Conservation (phyloP, 2,329 filamentous ascomycete species). For the Fusarium sp. region DNA sequence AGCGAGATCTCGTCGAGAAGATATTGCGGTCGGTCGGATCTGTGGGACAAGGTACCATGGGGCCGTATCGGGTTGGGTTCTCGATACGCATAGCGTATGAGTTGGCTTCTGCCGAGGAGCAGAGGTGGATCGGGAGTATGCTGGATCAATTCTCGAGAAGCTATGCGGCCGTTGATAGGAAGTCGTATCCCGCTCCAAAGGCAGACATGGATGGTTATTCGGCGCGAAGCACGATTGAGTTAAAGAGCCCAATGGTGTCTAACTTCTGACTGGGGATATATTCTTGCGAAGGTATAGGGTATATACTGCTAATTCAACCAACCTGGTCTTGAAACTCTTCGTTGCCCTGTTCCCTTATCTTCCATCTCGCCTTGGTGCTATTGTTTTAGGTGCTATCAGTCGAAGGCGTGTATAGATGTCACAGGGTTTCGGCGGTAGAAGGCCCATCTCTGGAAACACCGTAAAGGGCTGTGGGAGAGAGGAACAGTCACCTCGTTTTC, state of each 20-base stretch:
- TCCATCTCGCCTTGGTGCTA: background rate
- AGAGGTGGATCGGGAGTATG: constrained; percentile 51
- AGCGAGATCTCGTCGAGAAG: constrained; percentile 45
- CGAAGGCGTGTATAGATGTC: background rate
- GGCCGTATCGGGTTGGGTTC: constrained; percentile 53
- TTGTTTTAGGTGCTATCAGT: background rate
- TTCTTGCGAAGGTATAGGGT: background rate
- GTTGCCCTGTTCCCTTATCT: too few species aligned
- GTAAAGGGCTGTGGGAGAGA: background rate
- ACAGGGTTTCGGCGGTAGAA: background rate
- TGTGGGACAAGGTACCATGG: constrained; percentile 53
- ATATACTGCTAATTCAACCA: background rate
- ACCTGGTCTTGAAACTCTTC: background rate
- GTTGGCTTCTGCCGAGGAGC: constrained; percentile 50
- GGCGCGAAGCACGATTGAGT: background rate
- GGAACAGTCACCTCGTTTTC: background rate
- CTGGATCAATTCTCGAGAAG: constrained; percentile 48
- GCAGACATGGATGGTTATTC: constrained; percentile 17
- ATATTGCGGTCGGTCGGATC: constrained; percentile 55
- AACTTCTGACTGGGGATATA: background rate
- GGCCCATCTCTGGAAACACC: background rate
- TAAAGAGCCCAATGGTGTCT: background rate
- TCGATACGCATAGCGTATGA: constrained; percentile 55
- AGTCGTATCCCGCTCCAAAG: constrained; percentile 44
- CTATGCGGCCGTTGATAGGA: constrained; percentile 51